phyloP scores from a whole-genome alignment of 306 rosid genomes.

The Sicyos baderoa region DNA sequence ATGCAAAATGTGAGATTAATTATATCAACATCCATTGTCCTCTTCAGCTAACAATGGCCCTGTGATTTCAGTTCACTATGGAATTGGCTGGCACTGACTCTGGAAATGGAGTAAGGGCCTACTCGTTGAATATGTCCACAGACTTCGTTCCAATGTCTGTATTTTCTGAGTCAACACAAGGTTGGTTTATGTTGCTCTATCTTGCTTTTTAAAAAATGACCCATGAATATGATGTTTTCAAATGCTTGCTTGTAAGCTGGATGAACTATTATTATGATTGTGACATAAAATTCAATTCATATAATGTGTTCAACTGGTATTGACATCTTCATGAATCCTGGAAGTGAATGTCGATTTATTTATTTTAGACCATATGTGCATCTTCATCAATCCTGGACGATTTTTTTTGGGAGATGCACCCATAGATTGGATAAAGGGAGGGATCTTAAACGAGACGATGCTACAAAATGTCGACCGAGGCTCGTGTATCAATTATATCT shows the following conservation, averaged over 20 bases:
- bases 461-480: too few species aligned
- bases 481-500: too few species aligned
- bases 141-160: slow-evolving; percentile 70
- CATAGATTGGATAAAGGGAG: too few species aligned
- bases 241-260: neutral
- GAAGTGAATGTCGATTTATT: neutral
- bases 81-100: slow-evolving; percentile 68
- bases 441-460: too few species aligned
- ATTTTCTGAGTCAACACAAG: slow-evolving; percentile 69
- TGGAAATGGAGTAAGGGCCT: slow-evolving; percentile 47
- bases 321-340: neutral
- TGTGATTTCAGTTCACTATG: slow-evolving; percentile 62
- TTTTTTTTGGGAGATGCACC: too few species aligned
- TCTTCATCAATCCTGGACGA: neutral
- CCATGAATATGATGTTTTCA: neutral
- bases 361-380: neutral
- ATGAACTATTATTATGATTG: slow-evolving; percentile 3
- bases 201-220: neutral
- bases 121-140: slow-evolving; percentile 54
- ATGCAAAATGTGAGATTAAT: neutral
- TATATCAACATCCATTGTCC: neutral
- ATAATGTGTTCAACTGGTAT: neutral
- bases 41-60: slow-evolving; percentile 7
- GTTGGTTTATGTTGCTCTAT: slow-evolving; percentile 25
- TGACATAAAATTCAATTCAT: neutral